These are phyloP conservation scores for Brassica juncea DNA, from an alignment of 345 rosid genomes.

Conservation along the genomic window DNA sequence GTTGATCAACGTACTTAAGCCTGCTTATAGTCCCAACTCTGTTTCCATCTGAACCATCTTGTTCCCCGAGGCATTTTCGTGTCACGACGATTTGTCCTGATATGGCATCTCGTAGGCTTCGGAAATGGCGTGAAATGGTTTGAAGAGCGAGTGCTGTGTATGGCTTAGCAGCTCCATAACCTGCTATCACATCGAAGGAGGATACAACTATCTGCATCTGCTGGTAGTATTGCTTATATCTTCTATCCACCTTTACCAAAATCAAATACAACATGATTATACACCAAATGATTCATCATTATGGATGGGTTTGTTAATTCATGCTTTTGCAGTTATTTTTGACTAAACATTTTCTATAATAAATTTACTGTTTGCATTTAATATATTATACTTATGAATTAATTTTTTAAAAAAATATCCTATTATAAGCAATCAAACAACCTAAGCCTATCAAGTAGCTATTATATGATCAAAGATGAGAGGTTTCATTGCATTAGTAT, in stretches of 20 bases:
- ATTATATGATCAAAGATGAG: neutral
- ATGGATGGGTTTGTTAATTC: neutral
- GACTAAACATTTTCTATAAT: neutral
- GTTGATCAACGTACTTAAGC: conserved; percentile 89
- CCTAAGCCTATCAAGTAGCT: neutral
- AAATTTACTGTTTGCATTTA: neutral
- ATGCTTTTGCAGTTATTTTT: neutral
- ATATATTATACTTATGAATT: neutral
- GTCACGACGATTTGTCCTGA: conserved; percentile 62
- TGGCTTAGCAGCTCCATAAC: conserved; percentile 90
- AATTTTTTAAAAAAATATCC: neutral
- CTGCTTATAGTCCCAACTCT: conserved; percentile 72
- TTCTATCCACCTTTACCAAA: conserved; percentile 72
- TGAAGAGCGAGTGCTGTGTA: conserved; percentile 94
- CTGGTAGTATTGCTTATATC: conserved; percentile 93
- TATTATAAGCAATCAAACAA: neutral
- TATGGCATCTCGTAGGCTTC: conserved; percentile 88
- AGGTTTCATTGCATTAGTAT: neutral
- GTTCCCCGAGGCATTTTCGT: conserved; percentile 80
- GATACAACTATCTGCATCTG: conserved; percentile 98
- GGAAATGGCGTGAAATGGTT: conserved; percentile 93
- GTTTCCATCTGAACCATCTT: conserved; percentile 70
- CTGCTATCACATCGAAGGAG: conserved; percentile 89
- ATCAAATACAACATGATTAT: conserved; percentile 3
- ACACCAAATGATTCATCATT: conserved; percentile 9